Percentiles rank a stretch among this genome's conserved stretches.
Conservation (phyloP, 1,284 basidiomycete genomes). For the Leccinum pachyderme region DNA sequence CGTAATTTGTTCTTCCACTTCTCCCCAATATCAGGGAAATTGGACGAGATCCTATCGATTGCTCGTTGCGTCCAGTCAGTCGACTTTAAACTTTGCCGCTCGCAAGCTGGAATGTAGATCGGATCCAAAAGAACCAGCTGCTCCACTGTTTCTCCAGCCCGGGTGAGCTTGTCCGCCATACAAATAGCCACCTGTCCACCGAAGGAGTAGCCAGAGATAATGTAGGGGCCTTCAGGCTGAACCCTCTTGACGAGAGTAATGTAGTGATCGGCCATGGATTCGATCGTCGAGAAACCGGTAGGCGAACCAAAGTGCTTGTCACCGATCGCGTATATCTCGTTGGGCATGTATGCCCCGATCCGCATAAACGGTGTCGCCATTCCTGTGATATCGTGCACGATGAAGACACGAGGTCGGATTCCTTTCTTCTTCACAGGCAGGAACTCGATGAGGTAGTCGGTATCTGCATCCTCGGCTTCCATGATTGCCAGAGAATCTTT, state of each 20-base stretch:
- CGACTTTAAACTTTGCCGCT: constrained; percentile 30
- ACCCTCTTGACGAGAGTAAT: constrained; percentile 26
- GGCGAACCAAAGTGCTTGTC: constrained; percentile 31
- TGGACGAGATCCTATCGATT: constrained; percentile 29
- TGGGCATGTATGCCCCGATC: constrained; percentile 32
- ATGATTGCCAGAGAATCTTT: constrained; percentile 27
- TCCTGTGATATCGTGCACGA: constrained; percentile 32
- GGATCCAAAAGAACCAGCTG: constrained; percentile 29
- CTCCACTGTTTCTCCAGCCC: constrained; percentile 23
- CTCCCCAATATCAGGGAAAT: constrained; percentile 32
- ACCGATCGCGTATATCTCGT: constrained; percentile 33
- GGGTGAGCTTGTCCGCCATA: constrained; percentile 25
- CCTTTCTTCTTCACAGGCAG: constrained; percentile 34
- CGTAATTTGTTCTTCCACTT: constrained; percentile 30
- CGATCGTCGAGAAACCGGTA: constrained; percentile 28
- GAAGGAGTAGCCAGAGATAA: constrained; percentile 28
- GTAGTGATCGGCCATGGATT: constrained; percentile 32
- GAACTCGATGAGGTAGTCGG: constrained; percentile 29
- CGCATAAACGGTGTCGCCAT: constrained; percentile 34
- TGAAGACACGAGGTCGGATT: constrained; percentile 24
- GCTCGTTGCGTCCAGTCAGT: constrained; percentile 30
- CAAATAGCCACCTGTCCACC: constrained; percentile 30
- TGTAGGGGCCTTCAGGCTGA: constrained; percentile 28
- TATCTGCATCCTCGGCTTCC: constrained; percentile 29
- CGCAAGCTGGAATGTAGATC: constrained; percentile 28